A percentile compares a stretch with the other conserved stretches of the same genome.
Evolutionary conservation across 2,329 filamentous ascomycete genomes (phyloP).

Genomic region (Apiospora aurea): DNA sequence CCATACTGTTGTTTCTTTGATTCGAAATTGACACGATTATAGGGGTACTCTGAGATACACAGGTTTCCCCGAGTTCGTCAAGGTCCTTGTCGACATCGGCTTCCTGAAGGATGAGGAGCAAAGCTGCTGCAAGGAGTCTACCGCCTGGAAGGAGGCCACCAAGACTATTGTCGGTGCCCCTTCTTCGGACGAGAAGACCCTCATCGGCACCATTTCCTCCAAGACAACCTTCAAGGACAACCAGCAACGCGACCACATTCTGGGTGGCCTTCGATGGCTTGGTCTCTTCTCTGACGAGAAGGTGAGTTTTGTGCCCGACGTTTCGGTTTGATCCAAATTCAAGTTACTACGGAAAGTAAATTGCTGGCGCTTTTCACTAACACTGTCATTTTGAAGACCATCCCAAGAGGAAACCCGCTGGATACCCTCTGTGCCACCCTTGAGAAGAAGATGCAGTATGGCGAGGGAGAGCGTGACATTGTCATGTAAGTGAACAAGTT

Average conservation of each 20-base stretch:
- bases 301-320: slow-evolving; percentile 22
- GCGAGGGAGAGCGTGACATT: slow-evolving; percentile 82
- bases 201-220: slow-evolving; percentile 74
- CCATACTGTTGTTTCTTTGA: background rate
- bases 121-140: slow-evolving; percentile 69
- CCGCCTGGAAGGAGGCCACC: slow-evolving; percentile 86
- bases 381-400: slow-evolving; percentile 32
- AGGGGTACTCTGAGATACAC: slow-evolving; percentile 84
- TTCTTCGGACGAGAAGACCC: slow-evolving; percentile 71
- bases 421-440: slow-evolving; percentile 91
- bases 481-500: slow-evolving; percentile 57
- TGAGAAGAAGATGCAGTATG: slow-evolving; percentile 92
- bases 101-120: slow-evolving; percentile 79
- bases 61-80: slow-evolving; percentile 91
- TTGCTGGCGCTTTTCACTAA: slow-evolving; percentile 8
- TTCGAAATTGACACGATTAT: background rate
- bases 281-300: slow-evolving; percentile 68
- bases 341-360: background rate
- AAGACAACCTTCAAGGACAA: slow-evolving; percentile 76
- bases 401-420: slow-evolving; percentile 75
- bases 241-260: slow-evolving; percentile 73
- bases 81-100: slow-evolving; percentile 85
- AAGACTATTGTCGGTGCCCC: slow-evolving; percentile 75
- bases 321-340: slow-evolving; percentile 42
- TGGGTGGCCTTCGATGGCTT: slow-evolving; percentile 75